Evolutionary conservation across 495 filamentous ascomycete species (phyloP).

Genomic region (Terfezia boudieri): DNA sequence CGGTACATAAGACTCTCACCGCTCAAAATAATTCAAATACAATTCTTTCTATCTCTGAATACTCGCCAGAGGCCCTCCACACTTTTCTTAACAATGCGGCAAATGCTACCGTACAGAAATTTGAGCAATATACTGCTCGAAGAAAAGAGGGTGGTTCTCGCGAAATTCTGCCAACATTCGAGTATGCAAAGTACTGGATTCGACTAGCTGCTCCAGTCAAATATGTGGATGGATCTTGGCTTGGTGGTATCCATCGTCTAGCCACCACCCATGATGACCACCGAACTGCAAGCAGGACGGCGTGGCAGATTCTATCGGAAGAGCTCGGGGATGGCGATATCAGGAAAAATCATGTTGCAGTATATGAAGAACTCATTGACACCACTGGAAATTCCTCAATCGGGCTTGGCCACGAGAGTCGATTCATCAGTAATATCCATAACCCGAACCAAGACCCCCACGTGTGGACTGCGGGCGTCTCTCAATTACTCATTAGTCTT

Average conservation of each 20-base stretch:
- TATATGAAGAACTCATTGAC: conserved; percentile 25
- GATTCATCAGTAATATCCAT: conserved; percentile 20
- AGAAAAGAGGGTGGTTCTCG: conserved; percentile 13
- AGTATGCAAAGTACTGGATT: conserved; percentile 25
- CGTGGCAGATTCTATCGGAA: conserved; percentile 30
- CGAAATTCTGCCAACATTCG: conserved; percentile 21
- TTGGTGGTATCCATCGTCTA: conserved; percentile 26
- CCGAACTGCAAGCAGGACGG: conserved; percentile 21
- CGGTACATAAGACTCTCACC: conserved; percentile 4
- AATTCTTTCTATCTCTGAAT: conserved; percentile 22
- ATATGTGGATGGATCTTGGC: conserved; percentile 30
- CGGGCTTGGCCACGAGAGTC: conserved; percentile 6
- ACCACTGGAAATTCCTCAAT: conserved; percentile 16
- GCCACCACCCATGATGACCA: conserved; percentile 20
- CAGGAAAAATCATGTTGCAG: conserved; percentile 25
- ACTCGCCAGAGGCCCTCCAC: conserved; percentile 14
- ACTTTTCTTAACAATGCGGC: conserved; percentile 20
- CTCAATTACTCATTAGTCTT: conserved; percentile 26
- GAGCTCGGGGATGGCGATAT: conserved; percentile 30
- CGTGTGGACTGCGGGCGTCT: conserved; percentile 26
- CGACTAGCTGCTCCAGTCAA: conserved; percentile 25
- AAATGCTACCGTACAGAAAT: conserved; percentile 13
- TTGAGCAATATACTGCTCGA: conserved; percentile 20
- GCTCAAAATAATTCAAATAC: neutral
- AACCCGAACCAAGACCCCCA: conserved; percentile 19